phyloP scores from a whole-genome alignment of 352 stramenopile species.

The Phytophthora melonis region DNA sequence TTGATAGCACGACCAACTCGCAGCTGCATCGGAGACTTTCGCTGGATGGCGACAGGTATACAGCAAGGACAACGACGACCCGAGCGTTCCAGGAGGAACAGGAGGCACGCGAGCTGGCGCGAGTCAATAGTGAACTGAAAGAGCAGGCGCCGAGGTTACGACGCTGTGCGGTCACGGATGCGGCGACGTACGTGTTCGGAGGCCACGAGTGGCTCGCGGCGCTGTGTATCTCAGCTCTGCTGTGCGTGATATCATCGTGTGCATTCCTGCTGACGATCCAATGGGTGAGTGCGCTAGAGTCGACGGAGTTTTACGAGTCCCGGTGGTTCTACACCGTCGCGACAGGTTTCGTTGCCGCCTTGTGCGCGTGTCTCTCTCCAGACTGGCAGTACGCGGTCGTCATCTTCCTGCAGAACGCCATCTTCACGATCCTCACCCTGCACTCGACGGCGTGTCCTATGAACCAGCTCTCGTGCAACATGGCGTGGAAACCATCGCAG shows the following conservation, averaged over 20 bases:
- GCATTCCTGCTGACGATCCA: constrained; percentile 45
- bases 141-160: constrained; percentile 31
- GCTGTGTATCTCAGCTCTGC: constrained; percentile 38
- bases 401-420: constrained; percentile 50
- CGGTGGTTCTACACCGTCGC: constrained; percentile 55
- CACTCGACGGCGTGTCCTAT: constrained; percentile 69
- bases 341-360: constrained; percentile 45
- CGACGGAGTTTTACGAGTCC: constrained; percentile 64
- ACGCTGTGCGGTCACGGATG: constrained; percentile 38
- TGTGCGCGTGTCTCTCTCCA: constrained; percentile 60
- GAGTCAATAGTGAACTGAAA: constrained; percentile 42
- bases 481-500: constrained; percentile 40
- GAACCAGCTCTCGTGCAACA: constrained; percentile 59
- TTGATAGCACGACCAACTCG: constrained; percentile 18
- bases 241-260: constrained; percentile 41
- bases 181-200: constrained; percentile 35
- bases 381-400: constrained; percentile 61
- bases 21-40: constrained; percentile 32
- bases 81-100: constrained; percentile 40
- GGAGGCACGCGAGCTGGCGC: constrained; percentile 34
- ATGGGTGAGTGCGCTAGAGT: constrained; percentile 41
- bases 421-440: constrained; percentile 65
- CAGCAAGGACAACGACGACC: constrained; percentile 13
- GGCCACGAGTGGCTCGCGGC: constrained; percentile 60
- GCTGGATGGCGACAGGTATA: constrained; percentile 11